Conservation (phyloP, 2,329 filamentous ascomycete genomes). For the Eutypella sp. region DNA sequence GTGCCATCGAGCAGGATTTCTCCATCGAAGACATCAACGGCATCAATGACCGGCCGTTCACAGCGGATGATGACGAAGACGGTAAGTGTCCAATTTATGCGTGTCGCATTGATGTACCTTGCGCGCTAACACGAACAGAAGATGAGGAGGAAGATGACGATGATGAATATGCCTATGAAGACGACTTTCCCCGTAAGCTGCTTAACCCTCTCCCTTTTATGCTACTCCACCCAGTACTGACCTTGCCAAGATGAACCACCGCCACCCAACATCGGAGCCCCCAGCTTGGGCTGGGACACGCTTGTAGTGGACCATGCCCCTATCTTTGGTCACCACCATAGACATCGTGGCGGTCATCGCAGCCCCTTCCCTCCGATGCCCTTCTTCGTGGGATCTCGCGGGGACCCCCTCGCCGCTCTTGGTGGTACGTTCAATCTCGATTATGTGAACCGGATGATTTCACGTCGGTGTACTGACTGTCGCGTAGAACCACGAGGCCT, state of each 20-base stretch:
- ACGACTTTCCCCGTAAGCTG: slow-evolving; percentile 52
- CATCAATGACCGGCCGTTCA: slow-evolving; percentile 46
- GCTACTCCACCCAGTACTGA: not conserved
- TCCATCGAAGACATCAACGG: slow-evolving; percentile 46
- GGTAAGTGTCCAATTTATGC: slow-evolving; percentile 31
- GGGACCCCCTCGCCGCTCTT: slow-evolving; percentile 19
- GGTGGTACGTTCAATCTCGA: slow-evolving; percentile 18
- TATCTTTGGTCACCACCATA: slow-evolving; percentile 44
- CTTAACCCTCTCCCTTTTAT: slow-evolving; percentile 26
- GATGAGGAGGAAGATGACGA: slow-evolving; percentile 64
- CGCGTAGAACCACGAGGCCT: slow-evolving; percentile 30
- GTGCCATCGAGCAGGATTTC: slow-evolving; percentile 50
- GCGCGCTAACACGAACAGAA: no score
- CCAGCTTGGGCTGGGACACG: slow-evolving; percentile 53
- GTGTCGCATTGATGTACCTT: no score
- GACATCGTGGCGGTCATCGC: slow-evolving; percentile 50
- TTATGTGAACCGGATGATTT: not conserved
- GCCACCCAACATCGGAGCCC: slow-evolving; percentile 36
- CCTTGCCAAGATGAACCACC: slow-evolving; percentile 35
- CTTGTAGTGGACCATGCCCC: slow-evolving; percentile 41
- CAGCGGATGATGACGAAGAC: slow-evolving; percentile 56
- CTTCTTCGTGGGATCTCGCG: slow-evolving; percentile 26
- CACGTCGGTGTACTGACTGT: slow-evolving; percentile 20
- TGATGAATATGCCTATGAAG: slow-evolving; percentile 60
- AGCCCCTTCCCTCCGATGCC: slow-evolving; percentile 52